Conservation (phyloP, 805 yeast species). For the Monosporozyma servazzii region DNA sequence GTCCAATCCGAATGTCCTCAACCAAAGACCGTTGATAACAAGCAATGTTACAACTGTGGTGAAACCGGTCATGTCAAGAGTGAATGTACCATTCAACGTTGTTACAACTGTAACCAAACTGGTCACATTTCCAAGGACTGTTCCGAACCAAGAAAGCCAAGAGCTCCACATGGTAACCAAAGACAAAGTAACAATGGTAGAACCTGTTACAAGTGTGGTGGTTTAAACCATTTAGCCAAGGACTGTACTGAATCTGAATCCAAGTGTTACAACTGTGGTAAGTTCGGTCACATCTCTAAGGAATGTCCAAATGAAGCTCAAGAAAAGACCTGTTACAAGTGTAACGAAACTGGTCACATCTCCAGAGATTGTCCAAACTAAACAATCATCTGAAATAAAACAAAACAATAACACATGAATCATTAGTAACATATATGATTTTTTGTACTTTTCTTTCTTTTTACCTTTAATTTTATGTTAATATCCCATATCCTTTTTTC, state of each 20-base stretch:
- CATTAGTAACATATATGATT: no score
- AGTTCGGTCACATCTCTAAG: slow-evolving; percentile 79
- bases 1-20: slow-evolving; percentile 82
- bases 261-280: slow-evolving; percentile 90
- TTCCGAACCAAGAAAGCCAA: slow-evolving; percentile 36
- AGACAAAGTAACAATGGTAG: slow-evolving; percentile 14
- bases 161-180: slow-evolving; percentile 7
- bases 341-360: slow-evolving; percentile 67
- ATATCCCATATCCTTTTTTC: neutral
- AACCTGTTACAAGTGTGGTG: slow-evolving; percentile 85
- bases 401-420: neutral
- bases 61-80: slow-evolving; percentile 81
- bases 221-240: slow-evolving; percentile 87
- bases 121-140: slow-evolving; percentile 84
- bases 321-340: slow-evolving; percentile 40
- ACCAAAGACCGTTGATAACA: slow-evolving; percentile 75
- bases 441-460: neutral
- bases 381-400: neutral
- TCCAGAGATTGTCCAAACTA: slow-evolving; percentile 58
- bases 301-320: slow-evolving; percentile 59
- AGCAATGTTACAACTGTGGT: slow-evolving; percentile 91
- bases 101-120: slow-evolving; percentile 68
- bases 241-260: slow-evolving; percentile 71
- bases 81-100: slow-evolving; percentile 69
- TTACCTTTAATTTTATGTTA: slow-evolving; percentile 1